Evolutionary conservation across 768 basidiomycete genomes (phyloP), one percentile per base, ranked within the genome.

Genomic region (Phanerochaete carnosa): DNA sequence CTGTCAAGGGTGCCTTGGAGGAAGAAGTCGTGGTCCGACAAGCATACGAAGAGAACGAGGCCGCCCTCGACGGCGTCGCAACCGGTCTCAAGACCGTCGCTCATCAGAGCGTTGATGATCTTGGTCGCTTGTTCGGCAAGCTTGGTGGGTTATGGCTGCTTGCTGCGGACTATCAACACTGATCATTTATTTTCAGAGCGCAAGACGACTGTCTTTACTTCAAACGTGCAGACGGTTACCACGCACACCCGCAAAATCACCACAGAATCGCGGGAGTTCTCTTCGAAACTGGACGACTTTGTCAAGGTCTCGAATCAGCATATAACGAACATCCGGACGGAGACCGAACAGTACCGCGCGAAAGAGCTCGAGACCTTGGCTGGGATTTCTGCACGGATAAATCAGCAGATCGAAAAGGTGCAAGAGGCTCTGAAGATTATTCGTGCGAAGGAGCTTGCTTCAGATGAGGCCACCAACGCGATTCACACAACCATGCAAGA

Each of bases 11-110:
- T 3, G 83, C 86, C 11, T 75, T 95, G 50, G 87, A 92, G 64
- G 91, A 95, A 63, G 94, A 98, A 72, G 76, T 81, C 37, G 75
- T 90, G 29, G 84, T 98, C 19, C 81, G 92, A 35, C 80, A 89
- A 65, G 91, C 90, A 0, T 88, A 91, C 72, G 85, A 90, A 69
- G 76, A 81, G 52, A 93, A 86, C 6, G 95, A 98, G 73, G 74
- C 72, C 19, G 75, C 74, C 52, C 71, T 97, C 47, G 84, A 96
- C 65, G 74, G 73, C n/a, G 85, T 95, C 3, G 95, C 95, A 0
- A 74, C 70, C 25, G 83, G 81, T 2, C 73, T 96, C 59, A 91
- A 85, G 71, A 77, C 77, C 46, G 82, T 86, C 22, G 84, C 85
- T 0, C 73, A 79, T n/a, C 85, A 93, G 63, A 87, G 86, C 61